Percentiles rank a stretch among this genome's conserved stretches.
These are phyloP conservation scores for Zalaria sp. DNA, from an alignment of 2,329 filamentous ascomycete genomes.

Conservation along the genomic window DNA sequence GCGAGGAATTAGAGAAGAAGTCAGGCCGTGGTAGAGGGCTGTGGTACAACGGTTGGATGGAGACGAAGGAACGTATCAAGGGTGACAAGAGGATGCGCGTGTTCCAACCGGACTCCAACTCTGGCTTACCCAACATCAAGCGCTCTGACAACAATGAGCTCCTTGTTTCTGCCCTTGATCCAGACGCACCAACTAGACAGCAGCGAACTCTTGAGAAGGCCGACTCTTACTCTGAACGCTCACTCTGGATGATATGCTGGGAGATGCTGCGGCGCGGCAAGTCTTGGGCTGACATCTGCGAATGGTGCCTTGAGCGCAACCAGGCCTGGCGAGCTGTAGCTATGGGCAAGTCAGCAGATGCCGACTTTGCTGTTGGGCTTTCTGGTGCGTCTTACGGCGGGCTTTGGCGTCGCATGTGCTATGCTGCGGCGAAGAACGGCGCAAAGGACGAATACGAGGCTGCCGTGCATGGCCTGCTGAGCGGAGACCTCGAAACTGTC, in stretches of 20 bases:
- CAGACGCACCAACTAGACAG: slow-evolving; percentile 76
- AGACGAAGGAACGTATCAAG: slow-evolving; percentile 83
- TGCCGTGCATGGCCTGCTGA: slow-evolving; percentile 82
- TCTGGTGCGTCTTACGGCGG: slow-evolving; percentile 25
- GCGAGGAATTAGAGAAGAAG: slow-evolving; percentile 56
- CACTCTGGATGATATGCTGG: slow-evolving; percentile 89
- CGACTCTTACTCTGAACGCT: slow-evolving; percentile 78
- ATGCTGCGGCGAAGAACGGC: slow-evolving; percentile 51
- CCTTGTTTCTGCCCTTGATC: slow-evolving; percentile 78
- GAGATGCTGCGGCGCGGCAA: slow-evolving; percentile 82
- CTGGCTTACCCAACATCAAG: slow-evolving; percentile 33
- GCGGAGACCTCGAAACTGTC: slow-evolving; percentile 67
- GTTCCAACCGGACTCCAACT: slow-evolving; percentile 27
- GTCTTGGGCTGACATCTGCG: slow-evolving; percentile 56
- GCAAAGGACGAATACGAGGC: slow-evolving; percentile 65
- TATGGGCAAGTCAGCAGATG: slow-evolving; percentile 53
- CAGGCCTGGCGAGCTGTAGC: slow-evolving; percentile 83
- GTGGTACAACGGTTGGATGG: slow-evolving; percentile 80
- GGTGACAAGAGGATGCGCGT: slow-evolving; percentile 67
- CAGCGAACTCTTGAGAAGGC: slow-evolving; percentile 60
- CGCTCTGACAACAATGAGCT: slow-evolving; percentile 41
- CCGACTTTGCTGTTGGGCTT: slow-evolving; percentile 22
- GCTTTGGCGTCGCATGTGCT: slow-evolving; percentile 68
- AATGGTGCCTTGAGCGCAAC: slow-evolving; percentile 75
- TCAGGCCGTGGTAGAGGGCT: slow-evolving; percentile 57